Evolutionary conservation across 768 basidiomycete species (phyloP), one percentile per base, ranked within the genome.

Genomic region (Auriscalpium orientale): DNA sequence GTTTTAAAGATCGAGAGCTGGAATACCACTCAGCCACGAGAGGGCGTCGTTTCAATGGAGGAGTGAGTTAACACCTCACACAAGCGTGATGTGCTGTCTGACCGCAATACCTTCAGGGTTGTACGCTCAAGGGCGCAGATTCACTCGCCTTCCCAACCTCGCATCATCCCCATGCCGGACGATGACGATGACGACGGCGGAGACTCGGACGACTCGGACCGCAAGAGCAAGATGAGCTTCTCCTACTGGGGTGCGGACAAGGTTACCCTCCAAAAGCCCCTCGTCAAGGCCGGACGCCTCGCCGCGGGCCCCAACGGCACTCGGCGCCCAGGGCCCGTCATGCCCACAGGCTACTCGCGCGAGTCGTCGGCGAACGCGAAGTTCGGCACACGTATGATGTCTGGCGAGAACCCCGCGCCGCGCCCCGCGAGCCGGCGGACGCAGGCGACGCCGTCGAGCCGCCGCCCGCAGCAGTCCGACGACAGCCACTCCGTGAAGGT

Each of bases 241-340:
- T 91, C 89, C 6, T 94, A 92, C 66, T 92, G 90, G 89, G 90
- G 91, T 22, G 91, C 91, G 35, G 91, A 93, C 74, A 91, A 91
- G 71, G 80, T 93, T 64, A 93, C 91, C 1, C 81, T 93, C 20
- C 88, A 91, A 68, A 88, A 88, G 62, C 88, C 90, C 2, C 69
- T 83, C 43, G 67, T 84, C 63, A 87, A 85, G 66, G 70, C 70
- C 38, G 69, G 69, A 55, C 68, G 69, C 22, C 60, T 67, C n/a
- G 40, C 55, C 21, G 61, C 53, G 20, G 61, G 59, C 28, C 66
- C 72, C 16, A 61, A 55, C 35, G 63, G 64, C 35, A 51, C 63
- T 36, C 71, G 76, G 51, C 70, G 74, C 63, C 72, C 64, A 64
- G 78, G 63, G 62, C 70, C 70, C 28, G 63, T 73, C n/a, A 65